These are phyloP conservation scores for Balansia obtecta DNA, from an alignment of 2,329 filamentous ascomycete genomes.

Conservation along the genomic window DNA sequence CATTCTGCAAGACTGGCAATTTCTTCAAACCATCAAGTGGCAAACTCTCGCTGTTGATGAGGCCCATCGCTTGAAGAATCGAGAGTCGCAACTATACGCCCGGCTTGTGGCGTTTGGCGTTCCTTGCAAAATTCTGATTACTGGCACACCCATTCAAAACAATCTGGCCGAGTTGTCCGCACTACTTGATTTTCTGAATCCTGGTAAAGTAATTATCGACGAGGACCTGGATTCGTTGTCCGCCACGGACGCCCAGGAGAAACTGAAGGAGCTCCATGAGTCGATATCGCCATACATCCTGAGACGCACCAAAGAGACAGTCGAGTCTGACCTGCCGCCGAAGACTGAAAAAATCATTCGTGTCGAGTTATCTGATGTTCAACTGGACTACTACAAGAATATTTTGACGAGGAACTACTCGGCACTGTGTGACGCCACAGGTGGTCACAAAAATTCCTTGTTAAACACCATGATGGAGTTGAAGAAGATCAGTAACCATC, in stretches of 20 bases:
- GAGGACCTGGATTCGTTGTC: conserved; percentile 74
- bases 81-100: conserved; percentile 83
- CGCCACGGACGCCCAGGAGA: conserved; percentile 70
- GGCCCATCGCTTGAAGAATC: conserved; percentile 91
- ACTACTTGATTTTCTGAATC: conserved; percentile 91
- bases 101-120: conserved; percentile 78
- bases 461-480: conserved; percentile 99
- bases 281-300: conserved; percentile 91
- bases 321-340: conserved; percentile 88
- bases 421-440: conserved; percentile 79
- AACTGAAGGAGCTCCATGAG: conserved; percentile 73
- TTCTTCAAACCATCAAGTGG: conserved; percentile 88
- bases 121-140: conserved; percentile 84
- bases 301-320: conserved; percentile 90
- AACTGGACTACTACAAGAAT: conserved; percentile 98
- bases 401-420: conserved; percentile 95
- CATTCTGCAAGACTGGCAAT: conserved; percentile 73
- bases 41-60: conserved; percentile 95
- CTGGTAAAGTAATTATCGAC: conserved; percentile 83
- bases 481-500: conserved; percentile 98
- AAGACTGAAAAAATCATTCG: conserved; percentile 99
- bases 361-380: conserved; percentile 90
- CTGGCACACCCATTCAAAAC: conserved; percentile 94
- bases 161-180: conserved; percentile 87
- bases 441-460: conserved; percentile 85